Evolutionary conservation across 23 red algal genomes (phyloP).

Genomic region (Cyanidiococcus yangmingshanensis): DNA sequence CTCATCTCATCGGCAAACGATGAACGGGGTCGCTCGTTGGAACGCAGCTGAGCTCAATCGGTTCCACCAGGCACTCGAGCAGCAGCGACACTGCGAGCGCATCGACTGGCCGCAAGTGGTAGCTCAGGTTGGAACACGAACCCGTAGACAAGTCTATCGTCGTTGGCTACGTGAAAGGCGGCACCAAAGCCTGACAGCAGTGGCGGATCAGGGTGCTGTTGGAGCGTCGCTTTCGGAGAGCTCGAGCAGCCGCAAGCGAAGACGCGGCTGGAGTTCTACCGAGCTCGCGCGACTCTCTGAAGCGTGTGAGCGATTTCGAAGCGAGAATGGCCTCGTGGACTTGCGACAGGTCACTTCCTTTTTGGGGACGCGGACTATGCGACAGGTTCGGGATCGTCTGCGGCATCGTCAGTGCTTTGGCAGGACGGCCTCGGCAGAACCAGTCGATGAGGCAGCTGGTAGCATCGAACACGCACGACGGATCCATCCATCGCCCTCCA

Average conservation of each 20-base stretch:
- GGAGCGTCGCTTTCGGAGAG: neutral
- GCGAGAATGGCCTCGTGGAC: neutral
- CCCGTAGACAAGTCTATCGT: neutral
- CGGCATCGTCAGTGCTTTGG: no score
- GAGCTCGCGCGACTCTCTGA: neutral
- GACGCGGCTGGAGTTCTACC: neutral
- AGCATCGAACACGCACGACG: no score
- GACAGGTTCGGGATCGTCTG: constrained; percentile 10
- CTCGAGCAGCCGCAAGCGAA: neutral
- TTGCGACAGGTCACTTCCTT: neutral
- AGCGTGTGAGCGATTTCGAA: neutral
- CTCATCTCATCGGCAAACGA: no score
- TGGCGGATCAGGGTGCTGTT: neutral
- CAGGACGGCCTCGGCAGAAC: no score
- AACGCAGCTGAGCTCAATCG: neutral
- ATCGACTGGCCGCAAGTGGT: neutral
- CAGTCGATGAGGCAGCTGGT: no score
- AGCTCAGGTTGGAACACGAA: neutral
- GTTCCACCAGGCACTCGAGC: neutral
- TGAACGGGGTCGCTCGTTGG: no score
- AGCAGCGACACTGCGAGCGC: neutral
- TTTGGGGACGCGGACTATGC: neutral
- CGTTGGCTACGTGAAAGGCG: neutral
- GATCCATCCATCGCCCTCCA: no score
- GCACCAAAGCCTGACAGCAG: neutral